Base-by-base conservation (phyloP, 352 stramenopile genomes). In the Phytophthora fragariaefolia region DNA sequence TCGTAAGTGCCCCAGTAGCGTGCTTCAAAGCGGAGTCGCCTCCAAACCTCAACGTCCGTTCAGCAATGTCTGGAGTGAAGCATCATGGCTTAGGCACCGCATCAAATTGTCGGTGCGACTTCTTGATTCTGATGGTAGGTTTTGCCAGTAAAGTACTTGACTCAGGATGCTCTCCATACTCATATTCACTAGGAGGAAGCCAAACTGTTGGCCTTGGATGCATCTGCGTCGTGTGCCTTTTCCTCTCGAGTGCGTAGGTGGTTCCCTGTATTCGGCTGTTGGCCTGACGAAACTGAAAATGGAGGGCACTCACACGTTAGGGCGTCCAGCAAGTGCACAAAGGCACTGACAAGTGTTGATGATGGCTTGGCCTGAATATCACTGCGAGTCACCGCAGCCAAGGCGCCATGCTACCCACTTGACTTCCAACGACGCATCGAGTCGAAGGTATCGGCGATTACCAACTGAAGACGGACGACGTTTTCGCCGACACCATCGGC, bases 271-370 rank as follows among this genome's bases (percentile, higher is more conserved):
- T 54, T 22, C 61, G 60, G 60, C 32, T 67, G 53, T 40, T 47
- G 34, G 61, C 12, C 27, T n/a, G 4, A 54, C 36, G 53, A 66
- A 69, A 69, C 45, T 64, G 48, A 70, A 71, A 67, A 42, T 58
- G 27, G 48, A 67, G 48, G 52, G 54, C 53, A 74, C 42, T 66
- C 49, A 62, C 54, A 28, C n/a, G 23, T 27, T 10, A 36, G 45
- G 50, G 26, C 26, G 58, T 69, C 18, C 65, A 73, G 59, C 34
- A 3, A 52, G 27, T 9, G 26, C 18, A 4, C 18, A 40, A 30
- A 26, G 26, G 23, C 9, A 5, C 48, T 63, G 58, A 40, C 9
- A 15, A 58, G 30, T 63, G 58, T 69, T 60, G 51, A 38, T 60
- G 58, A 27, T 32, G 49, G 62, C 52, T 60, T 52, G 15, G 24